A percentile compares a stretch with the other conserved stretches of the same genome.
These are phyloP conservation scores for Trichoderma atroviride DNA, from an alignment of 2,329 filamentous ascomycete genomes.

Conservation along the genomic window DNA sequence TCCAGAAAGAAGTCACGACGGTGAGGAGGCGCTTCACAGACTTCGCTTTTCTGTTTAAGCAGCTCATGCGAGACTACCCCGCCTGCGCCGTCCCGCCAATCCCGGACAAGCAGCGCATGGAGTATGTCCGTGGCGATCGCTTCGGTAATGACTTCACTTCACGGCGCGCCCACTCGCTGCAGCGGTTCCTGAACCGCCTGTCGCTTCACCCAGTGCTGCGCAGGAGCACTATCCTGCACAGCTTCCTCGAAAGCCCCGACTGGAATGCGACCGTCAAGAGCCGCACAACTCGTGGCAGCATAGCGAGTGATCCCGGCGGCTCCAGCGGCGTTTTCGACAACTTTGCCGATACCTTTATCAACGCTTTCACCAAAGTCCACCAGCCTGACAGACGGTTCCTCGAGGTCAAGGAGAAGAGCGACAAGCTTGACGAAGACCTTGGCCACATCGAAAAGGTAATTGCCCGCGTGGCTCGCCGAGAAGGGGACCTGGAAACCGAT, in stretches of 20 bases:
- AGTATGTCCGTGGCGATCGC: conserved; percentile 94
- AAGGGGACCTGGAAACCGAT: conserved; percentile 84
- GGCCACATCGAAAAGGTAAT: conserved; percentile 95
- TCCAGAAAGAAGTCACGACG: conserved; percentile 76
- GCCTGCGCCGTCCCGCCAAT: conserved; percentile 91
- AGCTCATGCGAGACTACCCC: conserved; percentile 82
- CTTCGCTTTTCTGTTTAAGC: conserved; percentile 95
- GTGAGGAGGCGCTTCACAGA: conserved; percentile 95
- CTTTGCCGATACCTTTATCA: conserved; percentile 94
- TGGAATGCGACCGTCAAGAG: conserved; percentile 96
- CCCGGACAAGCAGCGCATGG: conserved; percentile 98
- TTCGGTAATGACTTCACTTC: conserved; percentile 92
- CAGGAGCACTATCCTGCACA: conserved; percentile 77
- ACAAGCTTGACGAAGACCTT: conserved; percentile 93
- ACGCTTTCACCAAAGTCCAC: conserved; percentile 95
- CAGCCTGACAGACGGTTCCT: conserved; percentile 94
- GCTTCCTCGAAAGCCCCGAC: conserved; percentile 88
- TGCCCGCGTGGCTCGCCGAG: conserved; percentile 81
- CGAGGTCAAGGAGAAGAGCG: conserved; percentile 87
- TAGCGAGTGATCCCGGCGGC: conserved; percentile 48
- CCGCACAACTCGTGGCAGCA: conserved; percentile 67
- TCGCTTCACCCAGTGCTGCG: conserved; percentile 88
- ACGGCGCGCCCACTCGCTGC: conserved; percentile 83
- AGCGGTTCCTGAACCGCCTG: conserved; percentile 85
- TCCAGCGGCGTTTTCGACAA: conserved; percentile 84